Evolutionary conservation across 305 asterid species (phyloP).

Genomic region (Solanum hybrid): DNA sequence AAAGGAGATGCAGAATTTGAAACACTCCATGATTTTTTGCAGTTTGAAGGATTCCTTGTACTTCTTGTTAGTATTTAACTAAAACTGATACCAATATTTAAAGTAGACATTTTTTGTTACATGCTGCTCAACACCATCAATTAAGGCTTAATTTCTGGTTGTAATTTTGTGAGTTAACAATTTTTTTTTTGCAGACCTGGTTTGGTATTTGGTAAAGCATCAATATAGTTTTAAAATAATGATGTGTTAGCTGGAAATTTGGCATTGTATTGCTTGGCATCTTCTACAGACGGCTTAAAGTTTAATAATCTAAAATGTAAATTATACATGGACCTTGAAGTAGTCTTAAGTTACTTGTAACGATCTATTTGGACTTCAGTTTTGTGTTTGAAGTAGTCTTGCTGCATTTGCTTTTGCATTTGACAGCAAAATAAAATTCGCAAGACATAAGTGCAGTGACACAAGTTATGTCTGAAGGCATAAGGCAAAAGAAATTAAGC

Average conservation of each 20-base stretch:
- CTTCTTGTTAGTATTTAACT: not conserved
- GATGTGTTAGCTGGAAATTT: not conserved
- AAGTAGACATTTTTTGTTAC: not conserved
- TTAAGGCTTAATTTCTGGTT: not conserved
- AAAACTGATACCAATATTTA: not conserved
- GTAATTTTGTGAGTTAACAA: not conserved
- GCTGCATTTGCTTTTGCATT: not conserved
- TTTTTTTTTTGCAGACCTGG: not conserved
- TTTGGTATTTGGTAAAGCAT: not conserved
- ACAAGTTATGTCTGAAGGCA: not conserved
- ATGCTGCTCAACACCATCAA: not conserved
- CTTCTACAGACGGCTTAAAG: not conserved
- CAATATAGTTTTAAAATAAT: not conserved
- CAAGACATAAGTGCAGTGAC: not conserved
- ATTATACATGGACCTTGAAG: not conserved
- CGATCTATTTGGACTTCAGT: not conserved
- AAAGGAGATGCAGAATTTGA: constrained; percentile 13
- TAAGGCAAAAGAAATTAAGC: not conserved
- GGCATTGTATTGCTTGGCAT: not conserved
- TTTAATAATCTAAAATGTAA: not conserved
- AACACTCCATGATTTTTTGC: constrained; percentile 23
- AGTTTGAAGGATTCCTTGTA: not conserved
- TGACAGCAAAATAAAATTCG: not conserved
- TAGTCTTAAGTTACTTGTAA: not conserved
- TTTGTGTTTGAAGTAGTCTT: not conserved